A percentile compares a stretch with the other conserved stretches of the same genome.
Evolutionary conservation across 495 filamentous ascomycete species (phyloP).

Genomic region (Hypoxylon trugodes): DNA sequence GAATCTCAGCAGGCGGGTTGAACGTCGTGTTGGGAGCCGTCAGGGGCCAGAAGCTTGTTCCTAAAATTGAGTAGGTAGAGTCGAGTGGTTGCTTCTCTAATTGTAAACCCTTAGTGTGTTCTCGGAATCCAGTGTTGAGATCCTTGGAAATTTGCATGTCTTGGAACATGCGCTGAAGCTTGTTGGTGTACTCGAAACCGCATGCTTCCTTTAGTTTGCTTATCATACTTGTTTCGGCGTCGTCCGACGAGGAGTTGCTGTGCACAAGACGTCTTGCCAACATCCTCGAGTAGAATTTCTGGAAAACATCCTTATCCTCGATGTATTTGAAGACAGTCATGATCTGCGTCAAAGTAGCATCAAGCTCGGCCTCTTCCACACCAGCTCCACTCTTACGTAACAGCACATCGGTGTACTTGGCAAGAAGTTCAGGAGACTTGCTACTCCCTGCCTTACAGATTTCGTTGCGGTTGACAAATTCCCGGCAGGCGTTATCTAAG

Average conservation of each 20-base stretch:
- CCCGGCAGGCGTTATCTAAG: slow-evolving; percentile 94
- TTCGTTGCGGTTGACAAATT: slow-evolving; percentile 97
- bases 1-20: slow-evolving; percentile 82
- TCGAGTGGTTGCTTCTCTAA: slow-evolving; percentile 71
- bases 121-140: slow-evolving; percentile 85
- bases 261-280: slow-evolving; percentile 94
- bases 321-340: slow-evolving; percentile 99
- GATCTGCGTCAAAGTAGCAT: slow-evolving; percentile 89
- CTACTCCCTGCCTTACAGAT: slow-evolving; percentile 92
- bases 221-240: slow-evolving; percentile 99
- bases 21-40: slow-evolving; percentile 85
- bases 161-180: slow-evolving; percentile 99
- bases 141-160: slow-evolving; percentile 99
- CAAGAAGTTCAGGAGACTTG: slow-evolving; percentile 91
- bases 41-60: slow-evolving; percentile 98
- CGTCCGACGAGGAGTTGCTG: slow-evolving; percentile 91
- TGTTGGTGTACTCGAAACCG: slow-evolving; percentile 99
- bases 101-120: slow-evolving; percentile 49
- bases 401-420: slow-evolving; percentile 94
- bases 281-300: slow-evolving; percentile 98
- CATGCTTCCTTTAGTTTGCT: slow-evolving; percentile 98
- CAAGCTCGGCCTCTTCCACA: slow-evolving; percentile 91
- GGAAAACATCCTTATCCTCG: slow-evolving; percentile 99
- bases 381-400: slow-evolving; percentile 92
- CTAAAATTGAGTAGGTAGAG: slow-evolving; percentile 84